These are phyloP conservation scores for Puccinia horiana DNA, from an alignment of 1,284 basidiomycete genomes.

Conservation along the genomic window DNA sequence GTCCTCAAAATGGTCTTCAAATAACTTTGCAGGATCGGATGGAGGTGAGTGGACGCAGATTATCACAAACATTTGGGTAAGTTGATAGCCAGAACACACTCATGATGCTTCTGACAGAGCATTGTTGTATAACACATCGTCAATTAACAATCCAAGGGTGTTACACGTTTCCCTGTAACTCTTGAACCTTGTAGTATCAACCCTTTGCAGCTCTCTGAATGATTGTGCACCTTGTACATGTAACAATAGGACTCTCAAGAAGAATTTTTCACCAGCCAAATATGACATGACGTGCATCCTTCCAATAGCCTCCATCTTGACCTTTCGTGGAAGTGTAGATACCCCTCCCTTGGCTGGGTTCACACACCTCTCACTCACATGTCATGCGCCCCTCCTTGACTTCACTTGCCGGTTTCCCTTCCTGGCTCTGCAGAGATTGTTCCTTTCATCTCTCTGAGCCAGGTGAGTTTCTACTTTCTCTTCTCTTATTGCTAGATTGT, in stretches of 20 bases:
- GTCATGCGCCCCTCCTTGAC: too few species aligned
- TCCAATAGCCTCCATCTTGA: too few species aligned
- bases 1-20: neutral
- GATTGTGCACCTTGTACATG: too few species aligned
- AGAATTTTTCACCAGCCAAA: too few species aligned
- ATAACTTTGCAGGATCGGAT: neutral
- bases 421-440: too few species aligned
- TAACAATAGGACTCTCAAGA: neutral
- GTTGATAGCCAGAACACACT: conserved; percentile 6
- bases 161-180: neutral
- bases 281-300: too few species aligned
- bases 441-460: too few species aligned
- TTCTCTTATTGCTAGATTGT: too few species aligned
- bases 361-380: too few species aligned
- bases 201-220: neutral
- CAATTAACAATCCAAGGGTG: neutral
- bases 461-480: too few species aligned
- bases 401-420: too few species aligned
- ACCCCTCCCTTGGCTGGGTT: too few species aligned
- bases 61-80: conserved; percentile 53
- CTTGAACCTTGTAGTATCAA: neutral
- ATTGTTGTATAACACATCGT: neutral
- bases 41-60: conserved; percentile 51
- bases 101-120: conserved; percentile 27
- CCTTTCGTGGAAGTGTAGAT: neutral